A percentile compares a stretch with the other conserved stretches of the same genome.
Conservation (phyloP, 202 grass and related monocot species). For the Carex arenaria region DNA sequence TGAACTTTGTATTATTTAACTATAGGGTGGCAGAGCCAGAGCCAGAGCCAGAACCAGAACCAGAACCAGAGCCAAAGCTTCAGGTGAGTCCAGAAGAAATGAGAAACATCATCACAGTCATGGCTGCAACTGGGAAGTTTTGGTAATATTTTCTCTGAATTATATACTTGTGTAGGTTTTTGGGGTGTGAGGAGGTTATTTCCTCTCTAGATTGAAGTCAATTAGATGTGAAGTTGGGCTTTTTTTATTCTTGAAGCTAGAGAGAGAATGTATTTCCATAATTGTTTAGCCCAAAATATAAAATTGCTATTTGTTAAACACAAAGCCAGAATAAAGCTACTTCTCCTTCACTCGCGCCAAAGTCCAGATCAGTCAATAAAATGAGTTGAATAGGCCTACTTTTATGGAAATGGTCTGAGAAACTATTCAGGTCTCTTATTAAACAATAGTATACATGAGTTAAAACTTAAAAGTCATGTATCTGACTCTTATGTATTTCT, state of each 20-base stretch:
- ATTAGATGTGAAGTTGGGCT: background rate
- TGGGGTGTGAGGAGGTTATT: background rate
- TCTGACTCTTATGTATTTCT: conserved; percentile 29
- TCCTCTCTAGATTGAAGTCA: background rate
- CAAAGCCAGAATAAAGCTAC: background rate
- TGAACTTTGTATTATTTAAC: conserved; percentile 26
- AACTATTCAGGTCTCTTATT: background rate
- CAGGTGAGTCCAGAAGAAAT: conserved; percentile 64
- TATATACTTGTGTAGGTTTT: background rate
- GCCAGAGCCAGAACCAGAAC: conserved; percentile 28
- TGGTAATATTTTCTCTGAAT: conserved; percentile 50
- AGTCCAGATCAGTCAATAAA: background rate
- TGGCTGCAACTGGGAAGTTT: conserved; percentile 79
- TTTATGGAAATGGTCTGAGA: background rate
- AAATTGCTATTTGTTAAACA: background rate
- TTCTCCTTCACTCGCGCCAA: background rate
- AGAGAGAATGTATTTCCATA: background rate
- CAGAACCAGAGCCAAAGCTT: conserved; percentile 32
- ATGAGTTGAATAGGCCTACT: background rate
- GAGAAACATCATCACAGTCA: conserved; percentile 75
- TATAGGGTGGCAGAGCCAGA: conserved; percentile 45
- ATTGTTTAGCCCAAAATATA: background rate
- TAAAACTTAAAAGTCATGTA: background rate
- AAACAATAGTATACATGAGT: background rate
- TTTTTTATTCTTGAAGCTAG: background rate